These are phyloP conservation scores for Cutaneotrichosporon daszewskae DNA, from an alignment of 1,284 basidiomycete species.

Conservation along the genomic window DNA sequence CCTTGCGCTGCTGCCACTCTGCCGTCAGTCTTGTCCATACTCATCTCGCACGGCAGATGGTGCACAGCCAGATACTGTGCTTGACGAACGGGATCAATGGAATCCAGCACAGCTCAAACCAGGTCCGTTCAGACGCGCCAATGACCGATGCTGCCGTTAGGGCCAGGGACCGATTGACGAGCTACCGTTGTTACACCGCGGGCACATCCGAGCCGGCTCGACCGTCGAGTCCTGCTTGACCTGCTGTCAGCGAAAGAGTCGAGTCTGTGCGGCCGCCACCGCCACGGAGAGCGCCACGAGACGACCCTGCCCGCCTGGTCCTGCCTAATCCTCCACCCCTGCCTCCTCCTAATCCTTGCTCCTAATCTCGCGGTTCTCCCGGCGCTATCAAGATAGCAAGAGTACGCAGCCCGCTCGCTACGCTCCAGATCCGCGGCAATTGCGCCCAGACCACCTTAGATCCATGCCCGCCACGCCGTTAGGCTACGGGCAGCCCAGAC, in stretches of 20 bases:
- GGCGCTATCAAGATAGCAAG: background rate
- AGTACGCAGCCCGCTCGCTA: background rate
- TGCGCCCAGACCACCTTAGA: too few species aligned
- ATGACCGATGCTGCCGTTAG: slow-evolving; percentile 19
- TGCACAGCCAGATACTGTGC: slow-evolving; percentile 39
- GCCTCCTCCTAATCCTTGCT: too few species aligned
- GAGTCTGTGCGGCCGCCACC: background rate
- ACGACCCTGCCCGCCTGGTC: too few species aligned
- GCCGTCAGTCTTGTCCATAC: background rate
- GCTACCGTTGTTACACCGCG: slow-evolving; percentile 41
- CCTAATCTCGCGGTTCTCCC: background rate
- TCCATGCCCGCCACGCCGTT: too few species aligned
- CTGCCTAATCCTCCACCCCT: too few species aligned
- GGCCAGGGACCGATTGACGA: background rate
- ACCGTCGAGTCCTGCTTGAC: slow-evolving; percentile 30
- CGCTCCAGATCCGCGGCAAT: too few species aligned
- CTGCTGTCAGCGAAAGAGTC: slow-evolving; percentile 12
- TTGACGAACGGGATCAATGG: slow-evolving; percentile 41
- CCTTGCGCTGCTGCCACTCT: slow-evolving; percentile 19
- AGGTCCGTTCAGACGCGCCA: slow-evolving; percentile 28
- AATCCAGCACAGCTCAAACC: slow-evolving; percentile 45
- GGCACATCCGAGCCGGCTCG: slow-evolving; percentile 33
- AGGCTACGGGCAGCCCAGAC: too few species aligned
- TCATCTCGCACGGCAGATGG: slow-evolving; percentile 37
- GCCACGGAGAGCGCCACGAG: too few species aligned